phyloP scores from a whole-genome alignment of 352 stramenopile species.

The Phytopythium boreale region DNA sequence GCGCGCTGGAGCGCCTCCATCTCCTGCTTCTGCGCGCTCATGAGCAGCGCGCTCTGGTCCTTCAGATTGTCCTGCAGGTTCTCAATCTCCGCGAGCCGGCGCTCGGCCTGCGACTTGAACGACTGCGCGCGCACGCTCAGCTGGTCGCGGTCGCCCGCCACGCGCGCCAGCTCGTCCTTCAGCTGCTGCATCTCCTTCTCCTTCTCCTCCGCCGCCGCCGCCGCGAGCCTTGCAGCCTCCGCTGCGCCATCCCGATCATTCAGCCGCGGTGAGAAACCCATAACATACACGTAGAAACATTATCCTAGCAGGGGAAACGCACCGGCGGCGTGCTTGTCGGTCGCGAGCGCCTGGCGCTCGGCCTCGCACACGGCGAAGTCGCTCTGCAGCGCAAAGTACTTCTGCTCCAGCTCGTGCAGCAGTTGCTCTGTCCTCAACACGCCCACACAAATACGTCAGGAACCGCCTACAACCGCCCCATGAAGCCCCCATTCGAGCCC shows the following conservation, averaged over 20 bases:
- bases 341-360: slow-evolving; percentile 44
- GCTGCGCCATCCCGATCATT: slow-evolving; percentile 11
- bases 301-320: not conserved
- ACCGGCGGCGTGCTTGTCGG: slow-evolving; percentile 48
- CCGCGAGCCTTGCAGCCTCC: slow-evolving; percentile 28
- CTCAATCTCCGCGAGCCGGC: slow-evolving; percentile 59
- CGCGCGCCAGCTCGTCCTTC: slow-evolving; percentile 40
- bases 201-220: slow-evolving; percentile 17
- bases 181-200: slow-evolving; percentile 27
- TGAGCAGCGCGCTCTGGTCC: slow-evolving; percentile 51
- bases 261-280: not conserved
- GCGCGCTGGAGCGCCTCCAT: slow-evolving; percentile 60
- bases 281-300: not conserved
- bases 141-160: slow-evolving; percentile 51
- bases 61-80: slow-evolving; percentile 51
- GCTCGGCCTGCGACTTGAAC: slow-evolving; percentile 46
- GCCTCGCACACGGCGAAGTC: slow-evolving; percentile 55
- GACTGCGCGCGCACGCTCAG: slow-evolving; percentile 48
- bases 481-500: not conserved
- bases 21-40: slow-evolving; percentile 56
- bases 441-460: not conserved
- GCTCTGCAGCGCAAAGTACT: slow-evolving; percentile 58
- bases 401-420: slow-evolving; percentile 74
- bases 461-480: not conserved
- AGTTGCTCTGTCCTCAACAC: slow-evolving; percentile 55